Evolutionary conservation across 192 early-diverging fungal genomes (phyloP), one percentile per base, ranked within the genome.

Genomic region (Coemansia aciculifera): DNA sequence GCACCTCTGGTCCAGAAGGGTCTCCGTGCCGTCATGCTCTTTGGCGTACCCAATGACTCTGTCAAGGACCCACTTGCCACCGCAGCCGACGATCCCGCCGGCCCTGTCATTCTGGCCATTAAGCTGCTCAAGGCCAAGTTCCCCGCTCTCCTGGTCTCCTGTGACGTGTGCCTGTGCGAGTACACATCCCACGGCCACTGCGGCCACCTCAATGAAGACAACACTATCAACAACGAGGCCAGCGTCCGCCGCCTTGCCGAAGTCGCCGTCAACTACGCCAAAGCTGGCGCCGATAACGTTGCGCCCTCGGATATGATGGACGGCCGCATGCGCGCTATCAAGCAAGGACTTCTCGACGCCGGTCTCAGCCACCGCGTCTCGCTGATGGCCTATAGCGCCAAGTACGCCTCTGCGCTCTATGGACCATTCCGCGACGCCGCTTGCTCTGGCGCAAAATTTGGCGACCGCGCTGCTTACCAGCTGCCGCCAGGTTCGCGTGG

Each of bases 281-380:
- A 89, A 61, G 95, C 95, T 3, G 97, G 95, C 42, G 93, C 93
- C 48, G 92, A 96, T 38, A 88, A 93, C 65, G 91, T 98, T 5
- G 90, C 95, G 3, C 96, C 96, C 10, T 94, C 92, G 13, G 96
- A 98, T 74, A 98, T 98, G 97, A 98, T 97, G 96, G 97, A 97
- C 56, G 93, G 93, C 40, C 88, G 97, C 62, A 92, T 99, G 74
- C 83, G 87, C 59, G 91, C 92, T 8, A 98, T 99, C 82, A 99
- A 99, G 85, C 77, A 93, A 73, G 85, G 84, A 0, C 83, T 99
- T 32, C 77, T 92, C 5, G 83, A 85, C 17, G 88, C 89, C 63
- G 92, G 92, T 1, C 73, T 94, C 15, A 87, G 88, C 19, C 86
- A 90, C 73, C 89, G 88, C 73, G 92, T 94, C 24, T 84, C 90